Conservation (phyloP, 2,329 filamentous ascomycete species). For the Penicillium capsulatum region DNA sequence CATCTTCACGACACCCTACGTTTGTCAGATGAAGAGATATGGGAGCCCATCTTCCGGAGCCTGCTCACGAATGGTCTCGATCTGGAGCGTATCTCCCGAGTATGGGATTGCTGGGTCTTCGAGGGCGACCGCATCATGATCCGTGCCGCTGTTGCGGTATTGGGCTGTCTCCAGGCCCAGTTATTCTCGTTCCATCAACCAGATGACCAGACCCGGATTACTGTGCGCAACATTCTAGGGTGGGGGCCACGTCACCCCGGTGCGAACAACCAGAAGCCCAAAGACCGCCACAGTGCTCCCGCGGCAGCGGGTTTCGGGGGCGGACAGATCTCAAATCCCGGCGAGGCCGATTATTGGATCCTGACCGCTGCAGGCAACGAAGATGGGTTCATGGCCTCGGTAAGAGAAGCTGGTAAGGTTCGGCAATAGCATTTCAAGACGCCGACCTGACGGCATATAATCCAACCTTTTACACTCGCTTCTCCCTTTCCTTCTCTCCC, state of each 20-base stretch:
- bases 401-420: slow-evolving; percentile 43
- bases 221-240: slow-evolving; percentile 33
- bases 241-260: slow-evolving; percentile 37
- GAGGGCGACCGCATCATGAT: slow-evolving; percentile 54
- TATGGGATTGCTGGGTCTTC: slow-evolving; percentile 61
- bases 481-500: neutral
- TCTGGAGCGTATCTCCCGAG: slow-evolving; percentile 51
- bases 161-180: slow-evolving; percentile 43
- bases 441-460: neutral
- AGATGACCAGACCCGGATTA: slow-evolving; percentile 36
- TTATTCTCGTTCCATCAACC: slow-evolving; percentile 37
- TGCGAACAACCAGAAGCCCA: slow-evolving; percentile 24
- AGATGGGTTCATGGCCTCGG: slow-evolving; percentile 42
- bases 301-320: slow-evolving; percentile 35
- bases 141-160: slow-evolving; percentile 42
- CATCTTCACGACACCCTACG: slow-evolving; percentile 47
- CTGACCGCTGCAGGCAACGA: slow-evolving; percentile 37
- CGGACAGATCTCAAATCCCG: slow-evolving; percentile 33
- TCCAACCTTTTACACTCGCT: neutral
- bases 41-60: slow-evolving; percentile 53
- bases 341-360: slow-evolving; percentile 42
- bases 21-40: slow-evolving; percentile 43
- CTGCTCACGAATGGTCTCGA: slow-evolving; percentile 51
- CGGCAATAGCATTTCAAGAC: slow-evolving; percentile 17
- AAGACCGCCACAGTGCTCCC: slow-evolving; percentile 37